Base-by-base conservation (phyloP, 2,329 filamentous ascomycete genomes). In the Waltergamsia citrina region DNA sequence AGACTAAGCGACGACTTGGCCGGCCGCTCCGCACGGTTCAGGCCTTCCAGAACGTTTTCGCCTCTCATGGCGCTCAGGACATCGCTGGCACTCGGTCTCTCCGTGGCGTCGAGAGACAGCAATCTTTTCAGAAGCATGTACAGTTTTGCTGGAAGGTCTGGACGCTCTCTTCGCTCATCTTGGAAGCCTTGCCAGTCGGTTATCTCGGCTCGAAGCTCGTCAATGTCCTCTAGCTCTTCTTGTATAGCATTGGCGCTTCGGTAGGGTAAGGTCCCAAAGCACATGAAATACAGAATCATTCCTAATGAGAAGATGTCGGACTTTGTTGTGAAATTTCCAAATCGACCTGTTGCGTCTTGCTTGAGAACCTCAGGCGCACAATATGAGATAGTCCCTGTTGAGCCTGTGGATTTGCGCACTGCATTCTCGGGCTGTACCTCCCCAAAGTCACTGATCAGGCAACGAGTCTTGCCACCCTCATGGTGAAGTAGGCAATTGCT, bases 251-350 rank as follows among this genome's bases (percentile, higher is more conserved):
- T 90, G 34, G 88, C 85, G 45, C 81, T 84, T 17, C 62, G 68
- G 51, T 96, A 98, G 0, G 92, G 92, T 9, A 98, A 69, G 30
- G 81, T 73, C 2, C 82, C 85, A 52, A 98, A 98, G 54, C 92
- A 98, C 69, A 98, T 82, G 51, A 98, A 98, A 56, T 96, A 94
- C 4, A 98, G 70, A 36, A 96, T 96, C 90, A 98, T 95, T 32
- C 92, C 92, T 0, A 98, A 65, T 1, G 88, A 95, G 57, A 98
- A 98, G n/a, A 98, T 83, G 50, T 98, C 92, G 0, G 88, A 95
- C 52, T 96, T 98, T 18, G 85, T 88, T 0, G 87, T 94, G 49
- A 98, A 98, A 51, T 96, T 94, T 7, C 84, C 87, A 46, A 85
- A 90, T 1, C 71, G 71, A 1, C 90, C 90, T 19, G 66, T 68